Percentiles rank a stretch among this genome's conserved stretches.
Conservation (phyloP, 2,329 filamentous ascomycete genomes). For the Arthrobotrys conoides region DNA sequence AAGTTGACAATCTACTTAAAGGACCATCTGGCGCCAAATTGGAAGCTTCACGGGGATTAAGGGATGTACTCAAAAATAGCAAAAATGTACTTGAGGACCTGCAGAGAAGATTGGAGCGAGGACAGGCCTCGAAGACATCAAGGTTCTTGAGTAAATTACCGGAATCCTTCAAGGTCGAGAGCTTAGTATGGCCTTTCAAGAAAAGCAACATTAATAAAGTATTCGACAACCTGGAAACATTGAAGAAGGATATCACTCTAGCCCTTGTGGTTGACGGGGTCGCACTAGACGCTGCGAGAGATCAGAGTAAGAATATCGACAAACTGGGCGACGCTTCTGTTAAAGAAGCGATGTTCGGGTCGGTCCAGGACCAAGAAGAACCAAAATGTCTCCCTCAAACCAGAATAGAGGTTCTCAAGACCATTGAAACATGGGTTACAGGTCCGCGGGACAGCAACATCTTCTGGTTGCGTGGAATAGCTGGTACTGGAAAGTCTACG, state of each 20-base stretch:
- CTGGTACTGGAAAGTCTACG: constrained; percentile 67
- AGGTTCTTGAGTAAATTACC: neutral
- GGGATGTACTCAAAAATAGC: constrained; percentile 4
- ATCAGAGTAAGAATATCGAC: constrained; percentile 12
- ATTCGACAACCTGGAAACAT: neutral
- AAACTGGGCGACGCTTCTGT: neutral
- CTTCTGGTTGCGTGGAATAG: constrained; percentile 66
- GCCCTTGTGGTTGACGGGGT: constrained; percentile 1
- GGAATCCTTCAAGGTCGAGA: neutral
- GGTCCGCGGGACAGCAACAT: constrained; percentile 10
- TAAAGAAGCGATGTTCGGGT: constrained; percentile 60
- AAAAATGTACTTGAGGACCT: neutral
- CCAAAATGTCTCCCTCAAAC: constrained; percentile 62
- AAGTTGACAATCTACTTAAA: constrained; percentile 13
- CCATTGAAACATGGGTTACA: constrained; percentile 55
- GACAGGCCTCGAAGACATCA: neutral
- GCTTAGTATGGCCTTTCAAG: constrained; percentile 19
- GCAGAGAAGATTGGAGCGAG: constrained; percentile 2
- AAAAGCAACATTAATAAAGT: neutral
- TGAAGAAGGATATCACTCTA: constrained; percentile 1
- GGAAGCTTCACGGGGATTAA: neutral
- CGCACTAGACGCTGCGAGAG: neutral
- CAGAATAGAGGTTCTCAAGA: constrained; percentile 62
- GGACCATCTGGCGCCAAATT: constrained; percentile 6
- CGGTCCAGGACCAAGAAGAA: constrained; percentile 61